These are phyloP conservation scores for Boehmeria nivea DNA, from an alignment of 306 rosid genomes.

Conservation along the genomic window DNA sequence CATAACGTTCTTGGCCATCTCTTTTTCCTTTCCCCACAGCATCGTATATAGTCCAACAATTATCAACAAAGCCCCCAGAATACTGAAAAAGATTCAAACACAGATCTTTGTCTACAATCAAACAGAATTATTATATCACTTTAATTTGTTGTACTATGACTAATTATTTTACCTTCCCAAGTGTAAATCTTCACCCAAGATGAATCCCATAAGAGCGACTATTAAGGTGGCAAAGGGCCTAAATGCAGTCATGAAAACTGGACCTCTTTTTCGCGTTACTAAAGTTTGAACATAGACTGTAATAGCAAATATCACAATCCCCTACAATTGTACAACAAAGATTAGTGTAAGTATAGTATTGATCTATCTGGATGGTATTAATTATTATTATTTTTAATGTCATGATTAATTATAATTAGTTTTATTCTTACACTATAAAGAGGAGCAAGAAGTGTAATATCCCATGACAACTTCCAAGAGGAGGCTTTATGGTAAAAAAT, in stretches of 20 bases:
- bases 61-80: constrained; percentile 21
- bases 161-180: constrained; percentile 19
- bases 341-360: no score
- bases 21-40: constrained; percentile 23
- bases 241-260: constrained; percentile 26
- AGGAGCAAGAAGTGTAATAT: constrained; percentile 27
- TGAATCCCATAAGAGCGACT: constrained; percentile 18
- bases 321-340: no score
- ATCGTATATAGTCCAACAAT: constrained; percentile 21
- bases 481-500: constrained; percentile 24
- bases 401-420: no score
- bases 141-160: background rate
- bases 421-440: constrained; percentile 1
- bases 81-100: constrained; percentile 3
- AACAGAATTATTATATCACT: no score
- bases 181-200: constrained; percentile 16
- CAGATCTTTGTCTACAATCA: background rate
- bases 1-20: background rate
- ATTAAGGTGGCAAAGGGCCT: constrained; percentile 14
- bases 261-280: constrained; percentile 16
- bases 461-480: constrained; percentile 25
- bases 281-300: constrained; percentile 11
- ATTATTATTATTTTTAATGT: no score
- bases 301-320: constrained; percentile 15
- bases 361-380: no score